phyloP scores from a whole-genome alignment of 441 rosid species.

The Cnidoscolus chayamansa region DNA sequence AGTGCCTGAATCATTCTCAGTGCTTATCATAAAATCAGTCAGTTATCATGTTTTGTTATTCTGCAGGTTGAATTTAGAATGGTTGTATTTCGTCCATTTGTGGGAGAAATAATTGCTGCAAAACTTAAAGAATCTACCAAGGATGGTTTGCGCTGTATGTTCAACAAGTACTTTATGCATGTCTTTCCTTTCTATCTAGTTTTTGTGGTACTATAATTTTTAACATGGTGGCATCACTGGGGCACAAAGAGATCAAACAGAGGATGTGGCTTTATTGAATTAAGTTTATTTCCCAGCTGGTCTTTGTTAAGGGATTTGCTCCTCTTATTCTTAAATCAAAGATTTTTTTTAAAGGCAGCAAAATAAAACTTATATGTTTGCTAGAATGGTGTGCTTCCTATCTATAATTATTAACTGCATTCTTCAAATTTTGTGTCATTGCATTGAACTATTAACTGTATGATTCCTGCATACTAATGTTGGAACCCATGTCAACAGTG shows the following conservation, averaged over 20 bases:
- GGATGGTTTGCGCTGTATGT: conserved; percentile 66
- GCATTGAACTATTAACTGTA: neutral
- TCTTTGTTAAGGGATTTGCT: neutral
- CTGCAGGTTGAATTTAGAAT: conserved; percentile 67
- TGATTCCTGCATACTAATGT: conserved; percentile 11
- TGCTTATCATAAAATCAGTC: neutral
- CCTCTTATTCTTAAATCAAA: neutral
- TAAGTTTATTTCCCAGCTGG: neutral
- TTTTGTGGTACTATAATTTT: neutral
- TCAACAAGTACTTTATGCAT: neutral
- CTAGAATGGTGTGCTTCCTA: neutral
- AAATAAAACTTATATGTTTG: neutral
- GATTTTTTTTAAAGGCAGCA: neutral
- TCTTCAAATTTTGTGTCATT: conserved; percentile 2
- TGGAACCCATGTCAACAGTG: conserved; percentile 47
- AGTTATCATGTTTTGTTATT: neutral
- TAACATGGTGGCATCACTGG: neutral
- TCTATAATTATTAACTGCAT: neutral
- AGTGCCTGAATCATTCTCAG: neutral
- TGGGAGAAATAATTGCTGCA: conserved; percentile 68
- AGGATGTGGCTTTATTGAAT: neutral
- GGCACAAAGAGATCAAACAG: neutral
- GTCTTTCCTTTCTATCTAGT: neutral
- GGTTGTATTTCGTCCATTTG: conserved; percentile 79
- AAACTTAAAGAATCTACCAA: conserved; percentile 64